Evolutionary conservation across 768 basidiomycete species (phyloP).

Genomic region (Naganishia antarctica): DNA sequence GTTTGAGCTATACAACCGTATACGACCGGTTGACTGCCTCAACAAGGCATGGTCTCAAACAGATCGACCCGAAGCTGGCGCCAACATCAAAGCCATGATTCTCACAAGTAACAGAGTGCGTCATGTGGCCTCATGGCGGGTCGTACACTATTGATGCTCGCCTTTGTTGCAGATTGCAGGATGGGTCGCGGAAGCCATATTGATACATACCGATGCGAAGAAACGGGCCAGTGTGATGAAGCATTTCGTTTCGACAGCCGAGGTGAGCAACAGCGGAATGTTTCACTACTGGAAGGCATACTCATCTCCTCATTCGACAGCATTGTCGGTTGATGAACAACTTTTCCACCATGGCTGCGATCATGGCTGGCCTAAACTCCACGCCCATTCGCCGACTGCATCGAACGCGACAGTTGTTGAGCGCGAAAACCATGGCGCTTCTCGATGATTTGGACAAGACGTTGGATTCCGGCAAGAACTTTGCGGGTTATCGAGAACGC

Average conservation of each 20-base stretch:
- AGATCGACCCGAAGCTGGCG: constrained; percentile 25
- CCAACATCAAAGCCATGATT: constrained; percentile 31
- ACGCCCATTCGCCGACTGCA: constrained; percentile 88
- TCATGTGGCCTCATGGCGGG: background rate
- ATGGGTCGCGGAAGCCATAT: constrained; percentile 90
- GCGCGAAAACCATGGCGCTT: constrained; percentile 64
- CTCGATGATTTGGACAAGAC: constrained; percentile 79
- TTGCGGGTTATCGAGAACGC: constrained; percentile 79
- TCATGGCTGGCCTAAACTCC: constrained; percentile 88
- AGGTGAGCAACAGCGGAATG: constrained; percentile 58
- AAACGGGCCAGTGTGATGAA: constrained; percentile 76
- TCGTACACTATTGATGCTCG: background rate
- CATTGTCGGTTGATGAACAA: constrained; percentile 84
- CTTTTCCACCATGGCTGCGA: constrained; percentile 94
- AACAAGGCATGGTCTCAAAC: constrained; percentile 56
- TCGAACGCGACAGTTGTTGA: constrained; percentile 87
- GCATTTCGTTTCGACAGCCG: constrained; percentile 84
- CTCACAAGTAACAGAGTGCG: constrained; percentile 26
- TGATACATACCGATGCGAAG: constrained; percentile 80
- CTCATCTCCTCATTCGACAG: constrained; percentile 52
- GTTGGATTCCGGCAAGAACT: constrained; percentile 89
- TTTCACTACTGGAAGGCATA: background rate
- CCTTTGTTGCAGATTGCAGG: constrained; percentile 26
- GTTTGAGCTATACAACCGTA: constrained; percentile 75
- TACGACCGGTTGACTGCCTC: constrained; percentile 84